Conservation (phyloP, 441 rosid species). For the Erodium moschatum region DNA sequence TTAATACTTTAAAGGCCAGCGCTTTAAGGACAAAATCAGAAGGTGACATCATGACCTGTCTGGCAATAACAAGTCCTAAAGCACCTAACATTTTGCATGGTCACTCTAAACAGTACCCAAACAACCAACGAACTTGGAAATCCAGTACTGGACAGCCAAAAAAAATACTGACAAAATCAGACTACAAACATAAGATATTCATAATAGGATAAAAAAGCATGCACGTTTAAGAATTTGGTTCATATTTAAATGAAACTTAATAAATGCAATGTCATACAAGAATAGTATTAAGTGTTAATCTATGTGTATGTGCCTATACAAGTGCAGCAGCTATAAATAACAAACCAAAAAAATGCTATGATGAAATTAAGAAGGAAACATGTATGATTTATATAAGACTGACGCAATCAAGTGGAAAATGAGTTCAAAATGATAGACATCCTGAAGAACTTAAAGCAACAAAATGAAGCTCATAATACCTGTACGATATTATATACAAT, state of each 20-base stretch:
- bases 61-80: not conserved
- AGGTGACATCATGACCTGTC: not conserved
- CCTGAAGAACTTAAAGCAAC: not conserved
- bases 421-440: not conserved
- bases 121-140: not conserved
- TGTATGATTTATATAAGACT: not conserved
- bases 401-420: not conserved
- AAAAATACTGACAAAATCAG: not conserved
- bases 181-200: not conserved
- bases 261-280: not conserved
- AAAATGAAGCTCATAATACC: not conserved
- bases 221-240: not conserved
- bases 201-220: not conserved
- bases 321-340: not conserved
- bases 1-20: not conserved
- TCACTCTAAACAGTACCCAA: slow-evolving; percentile 5
- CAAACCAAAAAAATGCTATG: not conserved
- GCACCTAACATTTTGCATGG: slow-evolving; percentile 1
- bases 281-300: not conserved
- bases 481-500: not conserved
- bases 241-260: not conserved
- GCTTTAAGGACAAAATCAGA: not conserved
- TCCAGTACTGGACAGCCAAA: not conserved
- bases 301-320: not conserved
- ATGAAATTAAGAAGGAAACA: not conserved